phyloP scores from a whole-genome alignment of 371 early-diverging fungal species.

The Mucor circinelloides region DNA sequence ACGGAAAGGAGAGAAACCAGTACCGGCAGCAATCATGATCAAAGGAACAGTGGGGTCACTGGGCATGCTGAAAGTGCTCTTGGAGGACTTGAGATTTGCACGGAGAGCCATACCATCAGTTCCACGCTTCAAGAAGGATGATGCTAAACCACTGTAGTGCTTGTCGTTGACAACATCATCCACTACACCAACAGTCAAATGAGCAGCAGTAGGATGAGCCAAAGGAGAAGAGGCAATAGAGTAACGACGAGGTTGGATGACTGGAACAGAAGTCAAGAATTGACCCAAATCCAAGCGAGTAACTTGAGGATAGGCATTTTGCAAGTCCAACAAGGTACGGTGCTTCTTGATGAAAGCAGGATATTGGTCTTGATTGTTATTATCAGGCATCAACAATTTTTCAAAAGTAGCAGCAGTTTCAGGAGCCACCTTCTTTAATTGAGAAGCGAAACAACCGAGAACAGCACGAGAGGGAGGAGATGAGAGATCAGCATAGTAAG shows the following conservation, averaged over 20 bases:
- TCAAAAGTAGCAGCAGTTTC: constrained; percentile 44
- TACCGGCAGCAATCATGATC: constrained; percentile 69
- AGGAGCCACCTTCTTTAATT: constrained; percentile 35
- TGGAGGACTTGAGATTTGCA: constrained; percentile 45
- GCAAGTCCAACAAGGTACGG: constrained; percentile 53
- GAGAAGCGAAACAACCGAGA: constrained; percentile 43
- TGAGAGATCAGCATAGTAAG: constrained; percentile 51
- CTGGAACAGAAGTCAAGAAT: constrained; percentile 48
- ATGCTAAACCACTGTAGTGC: constrained; percentile 48
- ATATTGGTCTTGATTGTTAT: constrained; percentile 33
- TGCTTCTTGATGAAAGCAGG: constrained; percentile 44
- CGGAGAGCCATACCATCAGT: constrained; percentile 16
- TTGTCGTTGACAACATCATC: constrained; percentile 43
- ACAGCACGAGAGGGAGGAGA: constrained; percentile 52
- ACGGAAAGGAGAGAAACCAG: constrained; percentile 92
- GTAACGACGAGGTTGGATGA: constrained; percentile 59
- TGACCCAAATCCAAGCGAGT: constrained; percentile 46
- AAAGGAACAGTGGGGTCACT: constrained; percentile 41
- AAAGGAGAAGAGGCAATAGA: constrained; percentile 58
- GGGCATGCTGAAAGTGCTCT: constrained; percentile 46
- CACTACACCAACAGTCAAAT: constrained; percentile 46
- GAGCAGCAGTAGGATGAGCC: constrained; percentile 27
- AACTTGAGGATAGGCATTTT: constrained; percentile 46
- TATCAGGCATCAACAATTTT: constrained; percentile 40
- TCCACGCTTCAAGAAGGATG: constrained; percentile 33